phyloP scores from a whole-genome alignment of 805 yeast species.

The Zygosaccharomyces siamensis region DNA sequence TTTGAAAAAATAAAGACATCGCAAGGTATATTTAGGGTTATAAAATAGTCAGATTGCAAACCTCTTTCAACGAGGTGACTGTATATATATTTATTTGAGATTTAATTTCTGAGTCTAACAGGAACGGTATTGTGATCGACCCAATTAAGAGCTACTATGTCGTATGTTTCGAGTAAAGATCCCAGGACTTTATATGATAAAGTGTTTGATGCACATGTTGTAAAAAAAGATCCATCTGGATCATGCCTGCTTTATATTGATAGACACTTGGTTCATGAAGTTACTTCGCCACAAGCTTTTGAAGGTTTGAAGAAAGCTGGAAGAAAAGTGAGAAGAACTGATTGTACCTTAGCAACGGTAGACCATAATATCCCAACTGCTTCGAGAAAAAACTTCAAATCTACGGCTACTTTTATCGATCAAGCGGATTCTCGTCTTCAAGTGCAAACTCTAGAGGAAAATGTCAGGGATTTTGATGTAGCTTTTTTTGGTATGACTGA shows the following conservation, averaged over 20 bases:
- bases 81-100: neutral
- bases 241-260: conserved; percentile 87
- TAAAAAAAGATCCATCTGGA: conserved; percentile 82
- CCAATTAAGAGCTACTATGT: conserved; percentile 11
- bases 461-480: conserved; percentile 83
- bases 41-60: neutral
- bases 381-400: conserved; percentile 72
- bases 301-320: conserved; percentile 90
- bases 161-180: conserved; percentile 33
- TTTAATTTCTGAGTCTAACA: neutral
- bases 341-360: conserved; percentile 91
- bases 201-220: conserved; percentile 92
- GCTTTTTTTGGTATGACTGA: conserved; percentile 95
- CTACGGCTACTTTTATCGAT: conserved; percentile 72
- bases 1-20: conserved; percentile 4
- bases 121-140: no score
- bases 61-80: neutral
- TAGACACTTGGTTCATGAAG: conserved; percentile 97
- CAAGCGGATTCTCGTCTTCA: conserved; percentile 91
- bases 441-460: conserved; percentile 86
- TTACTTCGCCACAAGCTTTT: conserved; percentile 98
- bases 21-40: conserved; percentile 3
- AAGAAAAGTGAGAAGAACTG: conserved; percentile 83
- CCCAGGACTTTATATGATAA: conserved; percentile 89
- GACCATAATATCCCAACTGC: conserved; percentile 97